Percentiles rank a stretch among this genome's conserved stretches.
These are phyloP conservation scores for Pseudocercospora vitis DNA, from an alignment of 2,329 filamentous ascomycete species.

Conservation along the genomic window DNA sequence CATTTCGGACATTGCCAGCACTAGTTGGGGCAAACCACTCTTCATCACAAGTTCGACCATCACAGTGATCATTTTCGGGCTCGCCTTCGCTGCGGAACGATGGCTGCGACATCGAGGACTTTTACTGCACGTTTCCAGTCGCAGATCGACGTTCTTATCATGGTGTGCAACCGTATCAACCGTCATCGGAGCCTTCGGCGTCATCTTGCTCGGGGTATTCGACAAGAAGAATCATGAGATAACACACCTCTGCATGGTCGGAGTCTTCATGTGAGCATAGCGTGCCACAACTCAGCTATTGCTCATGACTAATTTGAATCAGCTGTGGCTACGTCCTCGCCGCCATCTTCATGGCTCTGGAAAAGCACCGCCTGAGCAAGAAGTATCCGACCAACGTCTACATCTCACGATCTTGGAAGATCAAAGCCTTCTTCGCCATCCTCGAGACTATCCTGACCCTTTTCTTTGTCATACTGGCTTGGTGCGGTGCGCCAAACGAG, in stretches of 20 bases:
- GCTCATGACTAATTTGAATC: background rate
- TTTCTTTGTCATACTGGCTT: background rate
- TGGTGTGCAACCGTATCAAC: background rate
- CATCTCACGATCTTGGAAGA: slow-evolving; percentile 3
- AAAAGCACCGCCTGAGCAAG: slow-evolving; percentile 4
- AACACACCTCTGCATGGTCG: background rate
- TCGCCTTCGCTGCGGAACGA: slow-evolving; percentile 8
- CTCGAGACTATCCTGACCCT: background rate
- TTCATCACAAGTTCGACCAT: background rate
- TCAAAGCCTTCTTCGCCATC: slow-evolving; percentile 5
- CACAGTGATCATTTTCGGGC: background rate
- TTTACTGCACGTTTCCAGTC: slow-evolving; percentile 2
- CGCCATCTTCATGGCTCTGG: slow-evolving; percentile 3
- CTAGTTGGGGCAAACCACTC: slow-evolving; percentile 6
- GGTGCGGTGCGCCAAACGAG: background rate
- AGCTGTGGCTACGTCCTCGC: slow-evolving; percentile 1
- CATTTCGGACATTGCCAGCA: slow-evolving; percentile 4
- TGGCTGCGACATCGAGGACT: slow-evolving; percentile 1
- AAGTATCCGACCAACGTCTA: slow-evolving; percentile 2
- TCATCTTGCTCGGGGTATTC: background rate
- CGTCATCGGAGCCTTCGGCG: background rate
- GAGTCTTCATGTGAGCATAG: background rate
- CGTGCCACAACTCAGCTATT: background rate
- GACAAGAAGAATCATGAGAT: background rate
- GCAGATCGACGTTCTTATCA: background rate